Evolutionary conservation across 305 asterid genomes (phyloP).

Genomic region (Rubia tinctorum): DNA sequence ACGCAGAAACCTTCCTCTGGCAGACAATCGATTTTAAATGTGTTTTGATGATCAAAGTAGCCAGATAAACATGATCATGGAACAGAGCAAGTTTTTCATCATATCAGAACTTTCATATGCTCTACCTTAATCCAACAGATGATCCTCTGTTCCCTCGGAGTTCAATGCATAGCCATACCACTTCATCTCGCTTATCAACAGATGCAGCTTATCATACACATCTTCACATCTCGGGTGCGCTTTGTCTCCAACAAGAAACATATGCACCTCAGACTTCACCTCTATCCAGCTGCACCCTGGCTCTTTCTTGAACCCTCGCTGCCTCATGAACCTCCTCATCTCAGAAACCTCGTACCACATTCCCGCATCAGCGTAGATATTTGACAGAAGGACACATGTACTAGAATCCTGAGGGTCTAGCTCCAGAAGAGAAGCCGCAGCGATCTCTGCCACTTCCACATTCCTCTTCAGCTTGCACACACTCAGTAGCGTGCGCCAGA

Average conservation of each 20-base stretch:
- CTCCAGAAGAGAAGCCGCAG: constrained; percentile 57
- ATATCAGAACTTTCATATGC: no score
- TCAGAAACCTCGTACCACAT: constrained; percentile 80
- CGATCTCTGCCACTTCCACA: constrained; percentile 79
- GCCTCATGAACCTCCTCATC: constrained; percentile 66
- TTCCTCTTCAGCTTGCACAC: constrained; percentile 74
- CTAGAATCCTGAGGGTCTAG: constrained; percentile 78
- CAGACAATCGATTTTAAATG: no score
- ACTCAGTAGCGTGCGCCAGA: constrained; percentile 85
- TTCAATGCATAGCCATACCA: constrained; percentile 24
- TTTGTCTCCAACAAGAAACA: constrained; percentile 86
- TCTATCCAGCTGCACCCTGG: constrained; percentile 98
- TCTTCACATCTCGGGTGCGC: constrained; percentile 73
- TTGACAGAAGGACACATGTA: constrained; percentile 62
- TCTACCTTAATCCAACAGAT: no score
- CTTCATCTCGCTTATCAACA: constrained; percentile 60
- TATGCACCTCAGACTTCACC: constrained; percentile 69
- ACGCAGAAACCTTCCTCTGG: no score
- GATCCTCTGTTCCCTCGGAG: constrained; percentile 16
- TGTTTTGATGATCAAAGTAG: no score
- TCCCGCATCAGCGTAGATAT: constrained; percentile 77
- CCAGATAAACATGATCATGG: no score
- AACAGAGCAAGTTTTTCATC: no score
- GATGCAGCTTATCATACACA: constrained; percentile 48
- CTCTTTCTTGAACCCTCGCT: constrained; percentile 61